phyloP scores from a whole-genome alignment of 1,284 basidiomycete species.

The Bjerkandera adusta region DNA sequence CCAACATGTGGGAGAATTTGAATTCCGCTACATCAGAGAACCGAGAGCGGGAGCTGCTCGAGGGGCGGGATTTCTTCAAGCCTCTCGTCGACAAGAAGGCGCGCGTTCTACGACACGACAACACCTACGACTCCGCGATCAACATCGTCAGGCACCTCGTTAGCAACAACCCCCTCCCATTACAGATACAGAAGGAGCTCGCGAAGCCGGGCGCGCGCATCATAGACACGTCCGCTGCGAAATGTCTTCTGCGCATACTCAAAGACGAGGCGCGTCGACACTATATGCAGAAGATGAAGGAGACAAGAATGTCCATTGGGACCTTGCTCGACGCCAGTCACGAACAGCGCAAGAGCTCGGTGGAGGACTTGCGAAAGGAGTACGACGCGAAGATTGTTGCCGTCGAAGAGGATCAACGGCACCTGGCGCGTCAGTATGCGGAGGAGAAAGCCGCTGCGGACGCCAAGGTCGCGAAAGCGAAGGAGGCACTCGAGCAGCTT shows the following conservation, averaged over 20 bases:
- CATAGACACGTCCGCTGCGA: not conserved
- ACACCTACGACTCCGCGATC: slow-evolving; percentile 12
- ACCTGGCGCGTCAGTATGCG: not conserved
- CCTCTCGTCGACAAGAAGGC: slow-evolving; percentile 14
- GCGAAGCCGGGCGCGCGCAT: slow-evolving; percentile 6
- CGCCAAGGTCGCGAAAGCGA: not conserved
- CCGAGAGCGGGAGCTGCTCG: slow-evolving; percentile 7
- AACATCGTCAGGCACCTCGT: slow-evolving; percentile 12
- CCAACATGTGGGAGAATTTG: slow-evolving; percentile 59
- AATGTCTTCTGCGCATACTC: not conserved
- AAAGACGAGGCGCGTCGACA: not conserved
- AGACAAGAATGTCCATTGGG: not conserved
- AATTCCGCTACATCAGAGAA: too few species aligned
- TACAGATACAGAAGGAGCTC: slow-evolving; percentile 17
- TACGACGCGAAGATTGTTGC: not conserved
- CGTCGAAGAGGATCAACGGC: not conserved
- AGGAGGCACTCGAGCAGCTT: not conserved
- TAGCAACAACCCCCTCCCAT: slow-evolving; percentile 5
- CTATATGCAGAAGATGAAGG: not conserved
- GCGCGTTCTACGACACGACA: slow-evolving; percentile 13
- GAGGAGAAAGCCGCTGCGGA: not conserved
- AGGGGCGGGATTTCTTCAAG: slow-evolving; percentile 12
- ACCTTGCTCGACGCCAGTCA: not conserved
- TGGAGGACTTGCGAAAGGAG: not conserved
- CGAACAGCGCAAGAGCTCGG: not conserved